Conservation (phyloP, 106 monocot genomes). For the Phalaenopsis aphrodite region DNA sequence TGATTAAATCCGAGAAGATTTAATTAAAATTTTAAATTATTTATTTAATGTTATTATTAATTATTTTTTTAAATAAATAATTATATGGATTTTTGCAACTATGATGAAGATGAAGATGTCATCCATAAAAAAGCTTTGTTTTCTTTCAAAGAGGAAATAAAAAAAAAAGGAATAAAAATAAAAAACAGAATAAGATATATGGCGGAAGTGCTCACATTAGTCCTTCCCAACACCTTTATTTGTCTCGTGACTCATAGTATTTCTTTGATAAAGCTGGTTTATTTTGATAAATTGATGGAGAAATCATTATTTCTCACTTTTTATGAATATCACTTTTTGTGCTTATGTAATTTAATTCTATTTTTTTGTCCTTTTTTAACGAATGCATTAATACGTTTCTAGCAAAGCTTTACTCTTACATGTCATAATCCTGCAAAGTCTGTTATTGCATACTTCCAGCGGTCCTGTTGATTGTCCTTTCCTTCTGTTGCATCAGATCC, state of each 20-base stretch:
- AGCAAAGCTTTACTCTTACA: neutral
- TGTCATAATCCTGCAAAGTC: neutral
- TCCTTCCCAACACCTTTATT: neutral
- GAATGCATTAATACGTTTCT: neutral
- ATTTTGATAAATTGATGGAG: neutral
- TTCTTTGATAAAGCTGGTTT: no score
- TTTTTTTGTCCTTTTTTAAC: neutral
- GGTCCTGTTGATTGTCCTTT: neutral
- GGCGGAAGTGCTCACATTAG: neutral
- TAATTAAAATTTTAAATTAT: no score
- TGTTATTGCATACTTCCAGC: neutral
- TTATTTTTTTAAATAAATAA: no score
- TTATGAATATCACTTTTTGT: neutral
- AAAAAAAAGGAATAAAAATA: no score
- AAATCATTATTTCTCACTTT: neutral
- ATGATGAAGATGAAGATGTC: neutral
- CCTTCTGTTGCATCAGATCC: slow-evolving; percentile 51
- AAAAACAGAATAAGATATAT: neutral
- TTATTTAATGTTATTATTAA: no score
- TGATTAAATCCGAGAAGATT: no score
- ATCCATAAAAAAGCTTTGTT: neutral
- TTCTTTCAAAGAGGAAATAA: neutral
- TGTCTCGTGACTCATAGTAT: neutral
- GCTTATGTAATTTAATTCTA: neutral
- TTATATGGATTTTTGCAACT: no score